Evolutionary conservation across 2,329 filamentous ascomycete species (phyloP).

Genomic region (Corinectria fuckeliana): DNA sequence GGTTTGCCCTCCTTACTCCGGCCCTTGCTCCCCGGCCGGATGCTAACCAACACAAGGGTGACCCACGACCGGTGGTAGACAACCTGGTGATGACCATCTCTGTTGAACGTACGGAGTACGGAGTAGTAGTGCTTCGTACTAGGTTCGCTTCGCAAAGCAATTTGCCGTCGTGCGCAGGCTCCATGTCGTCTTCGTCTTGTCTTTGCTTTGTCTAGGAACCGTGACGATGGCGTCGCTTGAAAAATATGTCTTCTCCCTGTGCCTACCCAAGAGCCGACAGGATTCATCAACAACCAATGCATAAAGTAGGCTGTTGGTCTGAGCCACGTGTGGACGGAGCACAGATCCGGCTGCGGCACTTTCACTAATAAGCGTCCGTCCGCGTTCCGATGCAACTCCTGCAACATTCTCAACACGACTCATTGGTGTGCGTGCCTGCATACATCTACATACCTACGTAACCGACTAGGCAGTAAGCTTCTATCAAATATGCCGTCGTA

Average conservation of each 20-base stretch:
- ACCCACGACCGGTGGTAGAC: constrained; percentile 9
- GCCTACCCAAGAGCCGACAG: background rate
- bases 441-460: background rate
- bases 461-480: background rate
- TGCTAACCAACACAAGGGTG: constrained; percentile 12
- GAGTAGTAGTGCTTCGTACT: too few species aligned
- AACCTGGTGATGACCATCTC: constrained; percentile 13
- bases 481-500: constrained; percentile 7
- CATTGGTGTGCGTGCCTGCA: background rate
- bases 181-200: background rate
- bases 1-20: background rate
- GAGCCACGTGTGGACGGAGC: constrained; percentile 30
- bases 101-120: too few species aligned
- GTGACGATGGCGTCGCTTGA: background rate
- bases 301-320: background rate
- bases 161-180: background rate
- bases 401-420: constrained; percentile 4
- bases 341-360: constrained; percentile 32
- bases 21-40: constrained; percentile 16
- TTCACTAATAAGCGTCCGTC: background rate
- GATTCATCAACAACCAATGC: background rate
- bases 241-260: background rate
- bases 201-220: constrained; percentile 13
- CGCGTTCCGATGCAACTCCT: background rate
- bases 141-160: constrained; percentile 2